These are phyloP conservation scores for Alternaria novae-zelandiae DNA, from an alignment of 2,329 filamentous ascomycete species.

Conservation along the genomic window DNA sequence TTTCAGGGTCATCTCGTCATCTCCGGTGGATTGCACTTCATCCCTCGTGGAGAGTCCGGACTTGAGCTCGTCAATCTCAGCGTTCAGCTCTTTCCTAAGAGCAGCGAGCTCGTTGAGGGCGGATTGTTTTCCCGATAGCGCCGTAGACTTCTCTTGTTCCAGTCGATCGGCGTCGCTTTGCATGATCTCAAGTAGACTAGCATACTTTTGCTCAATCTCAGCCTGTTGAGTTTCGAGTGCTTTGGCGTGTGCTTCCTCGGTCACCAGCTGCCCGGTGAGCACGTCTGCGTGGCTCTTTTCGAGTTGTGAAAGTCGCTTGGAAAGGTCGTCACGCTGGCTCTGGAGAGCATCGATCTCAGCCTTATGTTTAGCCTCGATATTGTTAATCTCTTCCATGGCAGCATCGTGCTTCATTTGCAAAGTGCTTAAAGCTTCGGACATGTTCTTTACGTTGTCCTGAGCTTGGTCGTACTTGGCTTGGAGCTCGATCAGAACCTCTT, in stretches of 20 bases:
- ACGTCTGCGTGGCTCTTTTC: slow-evolving; percentile 27
- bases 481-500: slow-evolving; percentile 7
- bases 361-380: slow-evolving; percentile 18
- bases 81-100: slow-evolving; percentile 30
- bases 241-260: slow-evolving; percentile 30
- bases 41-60: slow-evolving; percentile 26
- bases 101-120: slow-evolving; percentile 32
- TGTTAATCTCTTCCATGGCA: slow-evolving; percentile 26
- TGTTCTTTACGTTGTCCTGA: slow-evolving; percentile 6
- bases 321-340: slow-evolving; percentile 23
- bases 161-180: slow-evolving; percentile 32
- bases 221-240: slow-evolving; percentile 31
- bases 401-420: slow-evolving; percentile 21
- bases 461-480: slow-evolving; percentile 22
- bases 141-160: slow-evolving; percentile 37
- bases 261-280: slow-evolving; percentile 20
- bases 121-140: slow-evolving; percentile 30
- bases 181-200: slow-evolving; percentile 36
- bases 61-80: slow-evolving; percentile 28
- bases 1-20: slow-evolving; percentile 30
- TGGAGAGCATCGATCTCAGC: slow-evolving; percentile 29
- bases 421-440: slow-evolving; percentile 5
- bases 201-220: slow-evolving; percentile 42
- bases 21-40: slow-evolving; percentile 19
- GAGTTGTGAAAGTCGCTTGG: slow-evolving; percentile 29